Conservation (phyloP, 441 rosid species). For the Erodium moschatum region DNA sequence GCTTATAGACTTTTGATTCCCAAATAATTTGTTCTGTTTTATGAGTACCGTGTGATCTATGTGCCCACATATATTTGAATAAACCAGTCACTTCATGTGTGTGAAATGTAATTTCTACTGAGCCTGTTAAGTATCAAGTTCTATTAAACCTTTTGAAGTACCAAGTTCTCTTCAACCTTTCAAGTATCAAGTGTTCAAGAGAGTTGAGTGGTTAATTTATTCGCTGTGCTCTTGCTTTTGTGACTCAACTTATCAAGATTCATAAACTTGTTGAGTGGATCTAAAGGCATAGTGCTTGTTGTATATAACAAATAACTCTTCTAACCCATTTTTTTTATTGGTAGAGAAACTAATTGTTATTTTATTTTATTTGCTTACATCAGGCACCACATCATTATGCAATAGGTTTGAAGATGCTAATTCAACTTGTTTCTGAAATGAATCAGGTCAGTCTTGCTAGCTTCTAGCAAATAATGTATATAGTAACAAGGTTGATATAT, state of each 20-base stretch:
- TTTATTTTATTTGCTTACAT: conserved; percentile 18
- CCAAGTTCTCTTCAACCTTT: too few relatives aligned
- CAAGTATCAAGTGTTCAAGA: neutral
- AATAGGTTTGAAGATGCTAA: conserved; percentile 88
- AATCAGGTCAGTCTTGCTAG: conserved; percentile 53
- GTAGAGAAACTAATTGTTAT: conserved; percentile 15
- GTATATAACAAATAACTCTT: neutral
- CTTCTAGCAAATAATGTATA: conserved; percentile 17
- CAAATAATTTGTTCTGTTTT: neutral
- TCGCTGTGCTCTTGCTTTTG: conserved; percentile 2
- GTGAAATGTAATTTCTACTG: neutral
- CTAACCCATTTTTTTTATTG: neutral
- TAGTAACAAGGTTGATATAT: neutral
- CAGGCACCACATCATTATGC: conserved; percentile 82
- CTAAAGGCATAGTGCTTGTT: neutral
- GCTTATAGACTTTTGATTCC: neutral
- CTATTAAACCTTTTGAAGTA: neutral
- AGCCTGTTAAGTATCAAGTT: neutral
- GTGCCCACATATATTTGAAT: neutral
- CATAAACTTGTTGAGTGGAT: neutral
- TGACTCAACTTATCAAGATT: neutral
- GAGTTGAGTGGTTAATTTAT: neutral
- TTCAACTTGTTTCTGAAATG: conserved; percentile 97
- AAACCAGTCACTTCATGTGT: neutral
- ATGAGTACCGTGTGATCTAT: neutral